phyloP scores from a whole-genome alignment of 2,329 filamentous ascomycete species.

The Botrytis cinerea region DNA sequence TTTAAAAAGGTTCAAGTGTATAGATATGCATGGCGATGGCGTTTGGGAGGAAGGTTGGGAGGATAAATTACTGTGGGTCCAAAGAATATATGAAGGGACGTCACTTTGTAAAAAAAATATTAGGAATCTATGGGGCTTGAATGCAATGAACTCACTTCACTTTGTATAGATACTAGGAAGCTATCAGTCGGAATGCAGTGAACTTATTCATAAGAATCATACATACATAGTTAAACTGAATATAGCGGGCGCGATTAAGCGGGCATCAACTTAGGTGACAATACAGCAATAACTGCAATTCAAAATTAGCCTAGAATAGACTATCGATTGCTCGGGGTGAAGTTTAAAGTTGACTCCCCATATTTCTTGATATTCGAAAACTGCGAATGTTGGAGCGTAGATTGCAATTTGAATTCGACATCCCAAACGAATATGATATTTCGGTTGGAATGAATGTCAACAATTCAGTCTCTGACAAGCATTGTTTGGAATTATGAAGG shows the following conservation, averaged over 20 bases:
- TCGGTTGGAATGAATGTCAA: background rate
- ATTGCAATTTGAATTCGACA: background rate
- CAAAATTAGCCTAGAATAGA: background rate
- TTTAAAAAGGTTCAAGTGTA: background rate
- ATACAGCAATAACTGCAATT: background rate
- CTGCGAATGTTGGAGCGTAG: background rate
- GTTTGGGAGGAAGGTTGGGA: background rate
- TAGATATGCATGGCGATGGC: slow-evolving; percentile 16
- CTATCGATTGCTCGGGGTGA: background rate
- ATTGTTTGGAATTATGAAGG: background rate
- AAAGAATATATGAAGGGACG: background rate
- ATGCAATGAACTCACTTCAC: background rate
- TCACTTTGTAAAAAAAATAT: background rate
- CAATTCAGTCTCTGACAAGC: background rate
- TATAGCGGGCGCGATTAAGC: background rate
- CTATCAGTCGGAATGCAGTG: background rate
- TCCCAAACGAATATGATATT: background rate
- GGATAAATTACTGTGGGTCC: background rate
- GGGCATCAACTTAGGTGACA: background rate
- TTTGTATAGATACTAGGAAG: background rate
- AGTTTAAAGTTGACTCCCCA: background rate
- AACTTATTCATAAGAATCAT: background rate
- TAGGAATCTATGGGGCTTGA: background rate
- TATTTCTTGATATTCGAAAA: background rate
- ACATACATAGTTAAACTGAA: background rate